Evolutionary conservation across 345 rosid species (phyloP), one percentile per base, ranked within the genome.

Genomic region (Heritiera littoralis): DNA sequence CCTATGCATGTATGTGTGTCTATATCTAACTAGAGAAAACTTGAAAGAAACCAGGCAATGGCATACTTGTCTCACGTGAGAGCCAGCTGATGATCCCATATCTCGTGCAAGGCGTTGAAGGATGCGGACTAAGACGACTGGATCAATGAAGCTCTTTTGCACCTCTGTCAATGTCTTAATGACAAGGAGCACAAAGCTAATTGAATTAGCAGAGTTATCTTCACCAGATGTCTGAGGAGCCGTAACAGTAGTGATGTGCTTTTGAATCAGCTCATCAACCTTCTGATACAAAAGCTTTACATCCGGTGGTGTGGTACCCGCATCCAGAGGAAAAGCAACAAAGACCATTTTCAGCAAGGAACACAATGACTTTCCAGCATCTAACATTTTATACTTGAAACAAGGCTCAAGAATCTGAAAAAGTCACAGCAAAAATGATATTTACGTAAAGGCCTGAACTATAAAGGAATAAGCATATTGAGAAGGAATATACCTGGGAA

Each of bases 321-420:
- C 90, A 81, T 96, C 98, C 74, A 89, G 85, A 51, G 99, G 99
- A 83, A 90, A 96, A 78, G 99, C 93, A 45, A 86, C 81, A 81
- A 92, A 94, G 69, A 94, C 92, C 99, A 96, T 96, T 89, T 94
- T 96, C 90, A 96, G 82, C 84, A 96, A 88, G 82, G 92, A 90
- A 86, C 98, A 94, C 70, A 96, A 84, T 45, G 99, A 96, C 87
- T 91, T 90, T 76, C 99, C 99, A 73, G 99, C 92, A 83, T 96
- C 99, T 74, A 92, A 80, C 98, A 92, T 88, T 85, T 90, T 96
- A 86, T 90, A 85, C 85, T 96, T 96, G 90, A 96, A 94, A 83
- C 98, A 96, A 9, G 95, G 98, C 86, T 96, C 99, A 67, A 96
- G 90, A 90, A 96, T 92, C 99, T 96, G 92, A 66, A 4, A 76